Percentiles rank a stretch among this genome's conserved stretches.
phyloP scores from a whole-genome alignment of 345 rosid genomes.

The Laguncularia racemosa region DNA sequence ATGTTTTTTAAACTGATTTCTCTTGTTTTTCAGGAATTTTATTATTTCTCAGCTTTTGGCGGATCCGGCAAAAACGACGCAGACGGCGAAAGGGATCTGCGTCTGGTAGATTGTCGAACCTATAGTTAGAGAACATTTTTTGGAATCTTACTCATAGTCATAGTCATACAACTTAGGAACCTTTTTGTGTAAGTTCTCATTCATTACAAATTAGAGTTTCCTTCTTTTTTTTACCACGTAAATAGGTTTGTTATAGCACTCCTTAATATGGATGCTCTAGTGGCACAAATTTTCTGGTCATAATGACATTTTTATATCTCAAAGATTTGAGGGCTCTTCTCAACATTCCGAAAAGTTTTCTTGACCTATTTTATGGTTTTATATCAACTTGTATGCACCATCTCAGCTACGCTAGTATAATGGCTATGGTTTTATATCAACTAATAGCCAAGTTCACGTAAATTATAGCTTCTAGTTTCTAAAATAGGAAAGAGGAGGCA shows the following conservation, averaged over 20 bases:
- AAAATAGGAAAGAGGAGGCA: too few relatives aligned
- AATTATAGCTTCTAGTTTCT: too few relatives aligned
- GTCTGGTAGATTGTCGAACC: constrained; percentile 40
- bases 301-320: not conserved
- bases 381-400: too few relatives aligned
- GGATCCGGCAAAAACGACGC: constrained; percentile 69
- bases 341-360: not conserved
- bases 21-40: constrained; percentile 43
- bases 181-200: constrained; percentile 3
- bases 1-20: constrained; percentile 1
- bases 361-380: too few relatives aligned
- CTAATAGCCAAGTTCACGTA: too few relatives aligned
- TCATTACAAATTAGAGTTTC: constrained; percentile 2
- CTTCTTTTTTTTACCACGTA: not conserved
- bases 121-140: constrained; percentile 15
- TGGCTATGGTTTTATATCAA: too few relatives aligned
- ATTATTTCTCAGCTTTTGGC: constrained; percentile 62
- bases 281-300: constrained; percentile 6
- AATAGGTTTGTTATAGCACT: too few relatives aligned
- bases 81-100: constrained; percentile 61
- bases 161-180: not conserved
- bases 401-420: too few relatives aligned
- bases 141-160: not conserved
- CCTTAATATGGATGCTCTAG: not conserved
- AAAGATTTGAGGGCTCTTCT: not conserved